These are phyloP conservation scores for Starmerella tilneyi DNA, from an alignment of 805 yeast genomes.

Conservation along the genomic window DNA sequence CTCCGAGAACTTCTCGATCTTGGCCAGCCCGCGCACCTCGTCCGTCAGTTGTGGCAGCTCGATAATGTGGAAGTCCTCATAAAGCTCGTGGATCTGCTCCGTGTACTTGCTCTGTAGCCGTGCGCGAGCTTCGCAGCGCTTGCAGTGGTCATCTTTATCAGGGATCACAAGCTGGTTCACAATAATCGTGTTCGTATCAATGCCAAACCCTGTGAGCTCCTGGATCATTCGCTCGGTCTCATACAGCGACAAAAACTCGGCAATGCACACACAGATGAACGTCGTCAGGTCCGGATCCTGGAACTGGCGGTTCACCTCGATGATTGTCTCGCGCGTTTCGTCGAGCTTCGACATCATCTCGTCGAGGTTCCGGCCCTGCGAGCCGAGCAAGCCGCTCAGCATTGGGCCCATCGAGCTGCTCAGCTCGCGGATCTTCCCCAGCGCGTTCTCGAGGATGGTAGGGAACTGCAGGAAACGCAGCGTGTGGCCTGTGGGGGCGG, in stretches of 20 bases:
- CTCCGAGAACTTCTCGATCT: slow-evolving; percentile 71
- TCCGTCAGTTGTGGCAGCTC: slow-evolving; percentile 91
- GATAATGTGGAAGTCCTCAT: slow-evolving; percentile 93
- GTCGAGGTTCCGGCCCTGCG: slow-evolving; percentile 34
- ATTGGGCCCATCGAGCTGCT: slow-evolving; percentile 84
- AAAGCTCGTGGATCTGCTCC: slow-evolving; percentile 89
- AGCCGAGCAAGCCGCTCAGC: slow-evolving; percentile 66
- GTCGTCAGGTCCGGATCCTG: slow-evolving; percentile 94
- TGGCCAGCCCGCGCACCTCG: slow-evolving; percentile 88
- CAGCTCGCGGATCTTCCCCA: slow-evolving; percentile 77
- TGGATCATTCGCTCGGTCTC: slow-evolving; percentile 98
- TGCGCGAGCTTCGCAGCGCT: slow-evolving; percentile 85
- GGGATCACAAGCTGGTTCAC: slow-evolving; percentile 90
- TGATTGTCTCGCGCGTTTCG: slow-evolving; percentile 68
- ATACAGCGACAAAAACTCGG: slow-evolving; percentile 89
- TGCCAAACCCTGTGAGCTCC: slow-evolving; percentile 84
- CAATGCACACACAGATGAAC: slow-evolving; percentile 85
- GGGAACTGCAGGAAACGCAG: slow-evolving; percentile 91
- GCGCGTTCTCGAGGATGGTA: slow-evolving; percentile 74
- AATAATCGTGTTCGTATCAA: slow-evolving; percentile 93
- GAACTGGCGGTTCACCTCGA: slow-evolving; percentile 87
- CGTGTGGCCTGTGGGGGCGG: slow-evolving; percentile 99
- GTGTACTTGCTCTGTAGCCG: slow-evolving; percentile 92
- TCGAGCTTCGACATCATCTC: slow-evolving; percentile 72
- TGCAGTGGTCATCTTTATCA: slow-evolving; percentile 58